Evolutionary conservation across 495 filamentous ascomycete species (phyloP).

Genomic region (Xylaria nigripes): DNA sequence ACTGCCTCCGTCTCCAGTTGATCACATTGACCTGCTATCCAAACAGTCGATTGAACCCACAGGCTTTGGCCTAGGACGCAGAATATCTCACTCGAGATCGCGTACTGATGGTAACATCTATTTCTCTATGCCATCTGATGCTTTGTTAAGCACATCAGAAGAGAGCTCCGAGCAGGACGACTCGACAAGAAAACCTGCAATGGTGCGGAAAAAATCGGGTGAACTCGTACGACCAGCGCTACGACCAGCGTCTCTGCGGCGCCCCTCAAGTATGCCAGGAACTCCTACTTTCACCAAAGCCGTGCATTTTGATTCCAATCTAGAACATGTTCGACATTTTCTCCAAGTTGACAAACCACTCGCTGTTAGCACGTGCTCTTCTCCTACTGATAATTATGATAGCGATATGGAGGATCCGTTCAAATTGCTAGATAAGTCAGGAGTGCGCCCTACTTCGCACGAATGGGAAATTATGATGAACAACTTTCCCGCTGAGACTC

Average conservation of each 20-base stretch:
- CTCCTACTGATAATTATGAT: slow-evolving; percentile 79
- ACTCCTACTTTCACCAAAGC: slow-evolving; percentile 92
- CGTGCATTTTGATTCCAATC: slow-evolving; percentile 89
- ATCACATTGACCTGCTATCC: slow-evolving; percentile 27
- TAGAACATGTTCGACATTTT: slow-evolving; percentile 94
- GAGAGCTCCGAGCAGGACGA: slow-evolving; percentile 57
- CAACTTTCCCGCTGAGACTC: slow-evolving; percentile 71
- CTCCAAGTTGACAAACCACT: slow-evolving; percentile 85
- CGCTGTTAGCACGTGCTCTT: slow-evolving; percentile 92
- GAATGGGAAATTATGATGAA: slow-evolving; percentile 82
- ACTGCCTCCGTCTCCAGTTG: slow-evolving; percentile 27
- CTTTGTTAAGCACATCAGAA: slow-evolving; percentile 50
- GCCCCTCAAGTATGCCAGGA: slow-evolving; percentile 94
- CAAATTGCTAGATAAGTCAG: slow-evolving; percentile 41
- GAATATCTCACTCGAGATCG: slow-evolving; percentile 70
- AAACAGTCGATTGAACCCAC: slow-evolving; percentile 22
- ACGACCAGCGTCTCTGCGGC: slow-evolving; percentile 62
- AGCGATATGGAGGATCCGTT: slow-evolving; percentile 85
- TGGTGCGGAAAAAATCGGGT: slow-evolving; percentile 97
- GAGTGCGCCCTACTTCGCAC: slow-evolving; percentile 42
- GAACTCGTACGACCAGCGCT: slow-evolving; percentile 92
- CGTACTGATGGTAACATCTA: slow-evolving; percentile 66
- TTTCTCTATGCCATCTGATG: slow-evolving; percentile 44
- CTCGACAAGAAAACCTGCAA: slow-evolving; percentile 60
- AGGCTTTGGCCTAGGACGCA: slow-evolving; percentile 18